Percentiles rank a stretch among this genome's conserved stretches.
phyloP scores from a whole-genome alignment of 768 basidiomycete species.

The Leccinellum rugosiceps region DNA sequence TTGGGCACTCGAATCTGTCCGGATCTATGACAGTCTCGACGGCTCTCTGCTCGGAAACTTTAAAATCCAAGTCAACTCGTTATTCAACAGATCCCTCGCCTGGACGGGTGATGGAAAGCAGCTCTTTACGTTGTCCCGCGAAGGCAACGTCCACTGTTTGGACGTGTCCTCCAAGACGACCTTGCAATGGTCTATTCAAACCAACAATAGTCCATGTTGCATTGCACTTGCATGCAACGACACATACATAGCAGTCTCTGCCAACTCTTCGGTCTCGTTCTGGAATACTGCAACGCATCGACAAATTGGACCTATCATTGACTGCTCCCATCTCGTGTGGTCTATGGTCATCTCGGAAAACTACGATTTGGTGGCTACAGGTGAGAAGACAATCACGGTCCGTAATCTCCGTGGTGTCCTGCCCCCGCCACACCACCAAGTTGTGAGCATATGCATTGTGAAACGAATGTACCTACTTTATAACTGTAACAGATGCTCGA shows the following conservation, averaged over 20 bases:
- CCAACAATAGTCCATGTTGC: neutral
- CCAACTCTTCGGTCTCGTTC: neutral
- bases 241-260: neutral
- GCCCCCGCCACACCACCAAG: neutral
- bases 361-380: neutral
- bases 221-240: neutral
- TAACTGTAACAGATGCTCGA: neutral
- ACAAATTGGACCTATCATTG: neutral
- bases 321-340: neutral
- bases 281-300: neutral
- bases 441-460: neutral
- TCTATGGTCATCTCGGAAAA: neutral
- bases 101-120: neutral
- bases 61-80: neutral
- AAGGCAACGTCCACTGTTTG: neutral
- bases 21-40: neutral
- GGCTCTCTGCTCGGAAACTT: neutral
- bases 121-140: neutral
- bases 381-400: neutral
- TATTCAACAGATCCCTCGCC: neutral
- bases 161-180: neutral
- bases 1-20: neutral
- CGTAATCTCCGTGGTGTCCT: neutral
- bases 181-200: neutral
- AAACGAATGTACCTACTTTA: neutral